Evolutionary conservation across 2,329 filamentous ascomycete genomes (phyloP).

Genomic region (Trichocomaceae sp.): DNA sequence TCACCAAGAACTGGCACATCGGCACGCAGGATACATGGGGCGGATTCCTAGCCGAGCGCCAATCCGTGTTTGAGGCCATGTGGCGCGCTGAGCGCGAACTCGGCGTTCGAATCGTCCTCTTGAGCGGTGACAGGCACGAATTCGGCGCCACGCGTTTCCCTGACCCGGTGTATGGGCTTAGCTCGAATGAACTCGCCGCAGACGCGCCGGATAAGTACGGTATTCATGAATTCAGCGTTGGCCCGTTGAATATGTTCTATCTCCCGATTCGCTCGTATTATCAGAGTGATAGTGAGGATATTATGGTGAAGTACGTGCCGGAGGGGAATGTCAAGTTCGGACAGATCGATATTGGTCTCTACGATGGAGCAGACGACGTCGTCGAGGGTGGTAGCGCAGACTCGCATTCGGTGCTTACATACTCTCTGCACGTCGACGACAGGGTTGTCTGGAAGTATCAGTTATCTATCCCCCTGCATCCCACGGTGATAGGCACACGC

Average conservation of each 20-base stretch:
- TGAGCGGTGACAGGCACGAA: slow-evolving; percentile 93
- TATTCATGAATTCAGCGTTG: slow-evolving; percentile 84
- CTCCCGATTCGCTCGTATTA: slow-evolving; percentile 75
- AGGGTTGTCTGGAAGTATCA: slow-evolving; percentile 63
- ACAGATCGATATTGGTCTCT: slow-evolving; percentile 67
- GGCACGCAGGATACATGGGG: slow-evolving; percentile 90
- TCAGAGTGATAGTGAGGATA: slow-evolving; percentile 74
- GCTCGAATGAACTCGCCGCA: slow-evolving; percentile 16
- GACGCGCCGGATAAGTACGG: slow-evolving; percentile 25
- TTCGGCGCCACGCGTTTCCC: slow-evolving; percentile 81
- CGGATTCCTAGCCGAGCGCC: slow-evolving; percentile 77
- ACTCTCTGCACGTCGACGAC: slow-evolving; percentile 76
- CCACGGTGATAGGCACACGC: slow-evolving; percentile 5
- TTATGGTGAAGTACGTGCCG: slow-evolving; percentile 74
- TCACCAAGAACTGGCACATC: slow-evolving; percentile 95
- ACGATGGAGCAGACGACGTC: slow-evolving; percentile 37
- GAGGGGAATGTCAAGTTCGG: slow-evolving; percentile 87
- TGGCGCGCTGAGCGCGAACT: slow-evolving; percentile 70
- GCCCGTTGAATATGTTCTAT: slow-evolving; percentile 90
- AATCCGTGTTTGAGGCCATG: slow-evolving; percentile 76
- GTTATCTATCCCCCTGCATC: slow-evolving; percentile 31
- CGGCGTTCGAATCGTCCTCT: slow-evolving; percentile 69
- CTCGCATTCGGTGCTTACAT: slow-evolving; percentile 60
- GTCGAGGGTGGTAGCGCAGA: background rate
- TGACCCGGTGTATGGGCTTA: slow-evolving; percentile 31